These are phyloP conservation scores for Flaveria sonorensis DNA, from an alignment of 129 eudicot species.

Conservation along the genomic window DNA sequence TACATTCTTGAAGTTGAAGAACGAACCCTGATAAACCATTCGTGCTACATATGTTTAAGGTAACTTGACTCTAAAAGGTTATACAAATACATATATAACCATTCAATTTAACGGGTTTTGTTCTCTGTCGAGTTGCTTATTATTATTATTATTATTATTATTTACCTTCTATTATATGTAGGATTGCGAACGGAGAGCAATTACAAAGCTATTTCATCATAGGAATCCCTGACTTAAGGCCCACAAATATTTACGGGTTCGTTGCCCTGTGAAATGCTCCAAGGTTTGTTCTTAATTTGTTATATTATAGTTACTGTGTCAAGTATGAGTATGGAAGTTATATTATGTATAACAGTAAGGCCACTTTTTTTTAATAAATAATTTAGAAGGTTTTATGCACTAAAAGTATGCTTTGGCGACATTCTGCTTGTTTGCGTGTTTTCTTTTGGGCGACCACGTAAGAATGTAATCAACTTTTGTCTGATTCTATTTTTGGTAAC, in stretches of 20 bases:
- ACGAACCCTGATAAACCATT: conserved; percentile 67
- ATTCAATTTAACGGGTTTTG: neutral
- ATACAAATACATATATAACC: neutral
- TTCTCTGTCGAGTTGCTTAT: neutral
- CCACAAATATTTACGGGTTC: neutral
- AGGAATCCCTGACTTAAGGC: conserved; percentile 45
- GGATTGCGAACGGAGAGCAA: conserved; percentile 94
- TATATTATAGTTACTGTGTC: neutral
- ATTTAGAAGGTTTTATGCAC: neutral
- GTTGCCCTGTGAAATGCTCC: conserved; percentile 18
- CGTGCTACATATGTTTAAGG: conserved; percentile 81
- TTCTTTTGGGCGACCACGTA: neutral
- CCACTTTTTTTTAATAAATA: neutral
- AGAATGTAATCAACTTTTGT: neutral
- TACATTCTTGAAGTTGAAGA: conserved; percentile 78
- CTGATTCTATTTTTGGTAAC: neutral
- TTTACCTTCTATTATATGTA: conserved; percentile 27
- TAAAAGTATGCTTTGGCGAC: neutral
- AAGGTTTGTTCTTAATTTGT: conserved; percentile 24
- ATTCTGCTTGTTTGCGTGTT: neutral
- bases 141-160: neutral
- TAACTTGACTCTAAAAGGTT: conserved; percentile 23
- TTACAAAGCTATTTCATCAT: conserved; percentile 82
- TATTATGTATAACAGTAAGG: neutral
- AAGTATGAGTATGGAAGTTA: neutral